phyloP scores from a whole-genome alignment of 2,329 filamentous ascomycete genomes.

The Neophaeococcomyces aloes region DNA sequence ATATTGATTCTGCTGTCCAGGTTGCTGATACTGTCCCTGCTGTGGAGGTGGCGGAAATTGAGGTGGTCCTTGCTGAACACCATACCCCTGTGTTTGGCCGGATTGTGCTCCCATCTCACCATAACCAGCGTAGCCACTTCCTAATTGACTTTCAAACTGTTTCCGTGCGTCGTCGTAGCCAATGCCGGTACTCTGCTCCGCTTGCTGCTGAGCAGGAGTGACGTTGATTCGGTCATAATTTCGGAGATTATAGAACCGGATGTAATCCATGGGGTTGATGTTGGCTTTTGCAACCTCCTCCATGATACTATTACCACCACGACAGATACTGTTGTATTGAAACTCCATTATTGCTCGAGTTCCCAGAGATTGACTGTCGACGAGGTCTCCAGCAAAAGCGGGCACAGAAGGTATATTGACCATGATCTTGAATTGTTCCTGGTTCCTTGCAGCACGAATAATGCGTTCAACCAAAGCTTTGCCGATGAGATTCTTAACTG shows the following conservation, averaged over 20 bases:
- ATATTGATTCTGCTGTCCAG: neutral
- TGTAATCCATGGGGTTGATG: conserved; percentile 61
- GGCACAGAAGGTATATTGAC: conserved; percentile 71
- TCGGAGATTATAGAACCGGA: conserved; percentile 74
- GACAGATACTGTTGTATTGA: conserved; percentile 69
- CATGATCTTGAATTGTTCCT: conserved; percentile 62
- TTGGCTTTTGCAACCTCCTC: conserved; percentile 56
- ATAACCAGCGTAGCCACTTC: conserved; percentile 34
- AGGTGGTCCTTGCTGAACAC: neutral
- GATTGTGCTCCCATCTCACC: conserved; percentile 19
- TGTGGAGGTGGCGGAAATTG: neutral
- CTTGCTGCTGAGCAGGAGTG: conserved; percentile 27
- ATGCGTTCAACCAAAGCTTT: conserved; percentile 70
- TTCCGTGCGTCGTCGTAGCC: conserved; percentile 35
- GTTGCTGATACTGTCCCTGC: neutral
- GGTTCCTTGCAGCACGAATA: conserved; percentile 54
- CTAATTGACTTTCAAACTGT: conserved; percentile 39
- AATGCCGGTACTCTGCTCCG: conserved; percentile 34
- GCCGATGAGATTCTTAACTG: conserved; percentile 68
- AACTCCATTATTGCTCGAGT: conserved; percentile 83
- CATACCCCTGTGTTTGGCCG: neutral
- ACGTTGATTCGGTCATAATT: conserved; percentile 74
- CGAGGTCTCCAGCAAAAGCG: conserved; percentile 70
- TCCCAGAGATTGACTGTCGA: conserved; percentile 59
- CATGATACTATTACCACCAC: conserved; percentile 67